Evolutionary conservation across 108 stramenopile species (phyloP), one percentile per base, ranked within the genome.

Genomic region (Phaeodactylum tricornutum): DNA sequence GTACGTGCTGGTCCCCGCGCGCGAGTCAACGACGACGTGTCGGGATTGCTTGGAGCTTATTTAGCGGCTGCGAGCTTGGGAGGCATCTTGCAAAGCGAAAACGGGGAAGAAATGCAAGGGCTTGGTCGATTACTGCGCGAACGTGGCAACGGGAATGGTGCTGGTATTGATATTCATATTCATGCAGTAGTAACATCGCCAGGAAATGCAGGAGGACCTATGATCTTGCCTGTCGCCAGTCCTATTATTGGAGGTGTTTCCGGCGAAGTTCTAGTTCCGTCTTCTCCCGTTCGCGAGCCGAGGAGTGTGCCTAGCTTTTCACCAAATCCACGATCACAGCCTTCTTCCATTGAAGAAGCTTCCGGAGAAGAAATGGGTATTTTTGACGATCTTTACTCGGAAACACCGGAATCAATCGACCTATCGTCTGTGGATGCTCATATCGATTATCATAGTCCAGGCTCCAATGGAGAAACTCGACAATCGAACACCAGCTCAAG

Each of bases 121-220:
- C 26, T 75, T 15, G 72, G 61, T 39, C 53, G 68, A 24, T 22
- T 75, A 7, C 24, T 72, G 27, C 50, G 59, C 16, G 54, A 50
- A 3, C 37, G 66, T 7, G 69, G 68, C 19, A 62, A 55, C 11
- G 60, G 45, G 6, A 44, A 29, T 12, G 63, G 74, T 23, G 64
- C 74, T 11, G 84, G 84, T 1, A 84, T 87, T 51, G 91, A 92
- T 47, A 88, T 93, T 75, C 91, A 93, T 41, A 88, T 93, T 29
- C 91, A 93, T 50, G 91, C 87, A 2, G 70, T 88, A 50, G 91
- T 88, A 2, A 88, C 81, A 19, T 74, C 79, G 22, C 84, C 84
- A 0, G 75, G 74, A 17, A 34, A 35, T 17, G 61, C 43, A 15
- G 47, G 39, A n/a, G 66, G 69, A 27, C 37, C 53, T 52, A 43